Conservation (phyloP, 1,284 basidiomycete genomes). For the Melanopsichium pennsylvanicum region DNA sequence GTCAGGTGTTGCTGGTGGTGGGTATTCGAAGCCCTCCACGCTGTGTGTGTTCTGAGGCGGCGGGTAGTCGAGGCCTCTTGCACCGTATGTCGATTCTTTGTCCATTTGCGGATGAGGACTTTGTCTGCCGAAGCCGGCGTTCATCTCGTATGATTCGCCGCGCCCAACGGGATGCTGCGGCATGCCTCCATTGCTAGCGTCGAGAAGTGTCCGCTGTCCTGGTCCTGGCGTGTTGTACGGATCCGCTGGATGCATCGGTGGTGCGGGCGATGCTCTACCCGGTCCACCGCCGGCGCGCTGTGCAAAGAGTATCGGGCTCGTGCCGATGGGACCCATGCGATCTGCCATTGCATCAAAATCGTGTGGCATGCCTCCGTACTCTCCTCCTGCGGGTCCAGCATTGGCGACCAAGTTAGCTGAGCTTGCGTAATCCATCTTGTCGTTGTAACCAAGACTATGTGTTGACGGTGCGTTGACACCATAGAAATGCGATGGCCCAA, state of each 20-base stretch:
- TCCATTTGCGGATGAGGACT: conserved; percentile 10
- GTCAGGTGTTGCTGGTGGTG: conserved; percentile 30
- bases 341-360: conserved; percentile 33
- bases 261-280: conserved; percentile 17
- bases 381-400: conserved; percentile 42
- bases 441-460: conserved; percentile 19
- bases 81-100: conserved; percentile 17
- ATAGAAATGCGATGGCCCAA: conserved; percentile 35
- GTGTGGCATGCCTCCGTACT: conserved; percentile 23
- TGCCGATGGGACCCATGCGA: conserved; percentile 56
- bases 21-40: conserved; percentile 43
- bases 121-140: conserved; percentile 14
- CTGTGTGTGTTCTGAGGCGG: conserved; percentile 34
- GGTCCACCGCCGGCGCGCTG: conserved; percentile 29
- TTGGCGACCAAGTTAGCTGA: conserved; percentile 50
- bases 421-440: conserved; percentile 44
- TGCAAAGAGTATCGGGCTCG: conserved; percentile 50
- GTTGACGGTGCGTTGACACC: conserved; percentile 28
- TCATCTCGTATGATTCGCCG: conserved; percentile 11
- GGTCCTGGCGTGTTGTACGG: conserved; percentile 10
- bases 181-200: conserved; percentile 27
- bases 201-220: conserved; percentile 25
- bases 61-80: conserved; percentile 41
- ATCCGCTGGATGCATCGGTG: neutral
- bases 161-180: conserved; percentile 2